phyloP scores from a whole-genome alignment of 768 basidiomycete genomes.

The Trametes meyenii region DNA sequence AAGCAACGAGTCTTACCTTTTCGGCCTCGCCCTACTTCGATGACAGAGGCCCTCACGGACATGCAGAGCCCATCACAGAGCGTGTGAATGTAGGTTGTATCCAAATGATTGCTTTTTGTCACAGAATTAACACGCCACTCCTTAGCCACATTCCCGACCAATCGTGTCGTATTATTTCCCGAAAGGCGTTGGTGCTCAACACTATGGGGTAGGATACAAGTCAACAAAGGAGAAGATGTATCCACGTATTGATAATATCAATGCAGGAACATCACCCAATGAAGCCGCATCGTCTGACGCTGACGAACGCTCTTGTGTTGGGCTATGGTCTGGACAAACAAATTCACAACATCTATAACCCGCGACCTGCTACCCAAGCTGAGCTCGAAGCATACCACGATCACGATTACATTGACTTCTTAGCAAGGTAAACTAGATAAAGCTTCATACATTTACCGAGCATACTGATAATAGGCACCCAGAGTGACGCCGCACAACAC shows the following conservation, averaged over 20 bases:
- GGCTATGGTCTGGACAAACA: constrained; percentile 96
- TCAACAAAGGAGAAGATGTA: background rate
- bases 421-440: constrained; percentile 64
- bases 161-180: constrained; percentile 97
- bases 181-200: constrained; percentile 90
- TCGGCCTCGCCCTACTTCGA: constrained; percentile 76
- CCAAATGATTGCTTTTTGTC: background rate
- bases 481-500: constrained; percentile 85
- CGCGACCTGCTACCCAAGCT: constrained; percentile 83
- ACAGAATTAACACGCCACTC: background rate
- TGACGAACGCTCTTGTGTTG: constrained; percentile 94
- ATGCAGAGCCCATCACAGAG: constrained; percentile 80
- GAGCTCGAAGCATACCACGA: constrained; percentile 94
- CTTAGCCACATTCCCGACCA: constrained; percentile 77
- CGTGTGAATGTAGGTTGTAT: constrained; percentile 61
- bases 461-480: background rate
- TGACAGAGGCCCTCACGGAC: constrained; percentile 70
- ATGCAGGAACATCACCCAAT: constrained; percentile 94
- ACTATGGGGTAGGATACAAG: constrained; percentile 81
- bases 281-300: constrained; percentile 95
- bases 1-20: constrained; percentile 53
- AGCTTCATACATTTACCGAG: background rate
- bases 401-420: constrained; percentile 92
- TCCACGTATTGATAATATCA: background rate
- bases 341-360: constrained; percentile 90